phyloP scores from a whole-genome alignment of 2,329 filamentous ascomycete genomes.

The Sporothrix globosa region DNA sequence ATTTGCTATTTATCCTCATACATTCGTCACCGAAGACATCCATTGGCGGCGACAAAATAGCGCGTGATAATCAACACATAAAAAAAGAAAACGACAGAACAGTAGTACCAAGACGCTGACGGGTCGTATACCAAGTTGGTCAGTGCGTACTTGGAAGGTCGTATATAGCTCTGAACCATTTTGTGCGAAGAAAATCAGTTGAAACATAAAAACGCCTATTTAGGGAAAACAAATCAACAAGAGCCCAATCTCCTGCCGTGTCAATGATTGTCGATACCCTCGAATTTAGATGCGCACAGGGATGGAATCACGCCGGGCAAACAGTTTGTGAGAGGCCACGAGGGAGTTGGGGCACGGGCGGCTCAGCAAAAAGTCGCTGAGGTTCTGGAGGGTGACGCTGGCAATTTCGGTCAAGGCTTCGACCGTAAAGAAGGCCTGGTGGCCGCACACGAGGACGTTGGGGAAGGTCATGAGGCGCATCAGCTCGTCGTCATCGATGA shows the following conservation, averaged over 20 bases:
- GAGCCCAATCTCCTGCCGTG: not conserved
- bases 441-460: conserved; percentile 68
- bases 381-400: conserved; percentile 60
- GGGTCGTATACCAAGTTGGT: too few relatives aligned
- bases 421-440: conserved; percentile 70
- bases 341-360: conserved; percentile 47
- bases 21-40: too few relatives aligned
- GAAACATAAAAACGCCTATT: too few relatives aligned
- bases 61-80: too few relatives aligned
- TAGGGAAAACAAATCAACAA: too few relatives aligned
- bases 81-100: too few relatives aligned
- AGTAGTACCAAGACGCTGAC: too few relatives aligned
- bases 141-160: too few relatives aligned
- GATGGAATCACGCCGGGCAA: conserved; percentile 37
- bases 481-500: conserved; percentile 68
- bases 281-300: conserved; percentile 44
- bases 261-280: too few relatives aligned
- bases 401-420: conserved; percentile 68
- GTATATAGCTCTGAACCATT: too few relatives aligned
- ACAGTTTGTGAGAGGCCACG: conserved; percentile 39
- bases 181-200: too few relatives aligned
- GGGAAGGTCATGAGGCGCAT: conserved; percentile 70
- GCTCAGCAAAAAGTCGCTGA: conserved; percentile 50
- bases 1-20: not conserved
- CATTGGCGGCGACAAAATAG: too few relatives aligned